Evolutionary conservation across 495 filamentous ascomycete species (phyloP).

Genomic region (Cryomyces antarcticus): DNA sequence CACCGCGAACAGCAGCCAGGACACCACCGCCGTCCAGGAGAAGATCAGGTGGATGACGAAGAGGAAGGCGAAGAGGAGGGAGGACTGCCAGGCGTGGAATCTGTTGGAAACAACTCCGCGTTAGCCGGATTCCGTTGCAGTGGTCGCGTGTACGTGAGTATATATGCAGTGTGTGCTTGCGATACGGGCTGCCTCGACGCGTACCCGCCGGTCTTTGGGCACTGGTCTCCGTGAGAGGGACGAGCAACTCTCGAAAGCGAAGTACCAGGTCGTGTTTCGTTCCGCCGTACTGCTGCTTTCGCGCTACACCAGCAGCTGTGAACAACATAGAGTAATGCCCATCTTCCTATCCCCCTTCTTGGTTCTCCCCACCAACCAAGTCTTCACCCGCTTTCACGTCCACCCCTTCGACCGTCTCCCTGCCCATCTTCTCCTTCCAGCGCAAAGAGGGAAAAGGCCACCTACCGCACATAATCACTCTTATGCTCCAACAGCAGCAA

Average conservation of each 20-base stretch:
- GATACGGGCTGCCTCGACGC: no score
- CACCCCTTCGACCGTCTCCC: not conserved
- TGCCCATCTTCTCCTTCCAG: not conserved
- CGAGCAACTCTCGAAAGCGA: no score
- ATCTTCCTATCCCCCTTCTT: not conserved
- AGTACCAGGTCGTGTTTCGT: not conserved
- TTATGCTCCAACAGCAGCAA: slow-evolving; percentile 75
- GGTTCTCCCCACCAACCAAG: not conserved
- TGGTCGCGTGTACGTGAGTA: no score
- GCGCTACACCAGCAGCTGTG: no score
- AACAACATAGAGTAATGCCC: not conserved
- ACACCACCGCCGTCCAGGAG: slow-evolving; percentile 63
- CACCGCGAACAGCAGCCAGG: slow-evolving; percentile 57
- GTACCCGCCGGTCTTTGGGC: no score
- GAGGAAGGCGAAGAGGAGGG: slow-evolving; percentile 64
- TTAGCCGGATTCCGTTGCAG: slow-evolving; percentile 1
- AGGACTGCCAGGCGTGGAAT: slow-evolving; percentile 92
- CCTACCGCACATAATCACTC: slow-evolving; percentile 84
- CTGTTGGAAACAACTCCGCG: slow-evolving; percentile 20
- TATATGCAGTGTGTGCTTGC: no score
- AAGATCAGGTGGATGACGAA: slow-evolving; percentile 76
- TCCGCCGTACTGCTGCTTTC: not conserved
- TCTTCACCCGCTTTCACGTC: not conserved
- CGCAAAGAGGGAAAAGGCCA: not conserved
- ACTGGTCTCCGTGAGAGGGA: no score